Base-by-base conservation (phyloP, 2,329 filamentous ascomycete genomes). In the Neonectria hederae region DNA sequence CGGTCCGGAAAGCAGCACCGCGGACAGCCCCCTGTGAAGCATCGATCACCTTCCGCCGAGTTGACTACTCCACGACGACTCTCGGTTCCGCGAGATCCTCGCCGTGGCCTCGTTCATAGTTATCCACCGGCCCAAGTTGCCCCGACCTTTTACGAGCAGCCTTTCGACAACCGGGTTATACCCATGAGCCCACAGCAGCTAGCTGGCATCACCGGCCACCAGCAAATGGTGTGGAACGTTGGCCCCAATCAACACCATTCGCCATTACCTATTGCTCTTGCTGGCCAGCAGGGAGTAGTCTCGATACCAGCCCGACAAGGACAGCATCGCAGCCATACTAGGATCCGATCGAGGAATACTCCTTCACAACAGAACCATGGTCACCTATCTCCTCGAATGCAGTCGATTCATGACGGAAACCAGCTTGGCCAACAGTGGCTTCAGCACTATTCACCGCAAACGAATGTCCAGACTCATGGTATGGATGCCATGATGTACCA, bases 1-100 rank as follows among this genome's bases (percentile, higher is more conserved):
- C 77, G 80, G 26, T 80, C 77, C 30, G 74, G 66, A 13, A 78
- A 73, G 45, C 65, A 66, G 19, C 45, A 71, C 3, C 67, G 63
- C 11, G 61, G 65, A 5, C 65, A 72, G 42, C 5, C 63, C 17
- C 59, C 63, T 5, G 60, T 61, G 0, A 63, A 69, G 9, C 64
- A 60, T 28, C 56, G 63, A 30, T 59, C 64, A 2, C 65, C 65
- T 8, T 59, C 66, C 49, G 62, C 70, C 51, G 65, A 72, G 28
- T 54, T 66, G 7, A 54, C 62, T 21, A 56, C 61, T 17, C 28
- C 48, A 13, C 68, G 69, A 35, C 63, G 65, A 22, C 66, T 68
- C 30, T 72, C 69, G 5, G 49, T 67, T 22, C 66, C 66, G 10
- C 70, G 66, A 49, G 65, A 74, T 21, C 58, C 69, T 28, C 62